Percentiles rank a stretch among this genome's conserved stretches.
Evolutionary conservation across 192 early-diverging fungal species (phyloP).

Genomic region (Umbelopsis sp.): DNA sequence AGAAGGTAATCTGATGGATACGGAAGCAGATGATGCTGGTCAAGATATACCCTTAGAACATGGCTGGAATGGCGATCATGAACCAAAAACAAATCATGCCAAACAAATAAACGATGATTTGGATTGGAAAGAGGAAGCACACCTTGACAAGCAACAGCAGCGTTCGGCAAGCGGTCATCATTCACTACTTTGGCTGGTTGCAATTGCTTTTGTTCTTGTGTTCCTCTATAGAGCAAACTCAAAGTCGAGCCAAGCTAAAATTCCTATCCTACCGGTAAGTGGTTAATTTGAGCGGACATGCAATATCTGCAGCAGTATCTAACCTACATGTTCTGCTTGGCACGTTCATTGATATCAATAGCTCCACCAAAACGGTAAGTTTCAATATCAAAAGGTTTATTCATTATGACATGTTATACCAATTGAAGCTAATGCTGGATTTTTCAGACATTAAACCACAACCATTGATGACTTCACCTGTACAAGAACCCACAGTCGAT

Average conservation of each 20-base stretch:
- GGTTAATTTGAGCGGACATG: not conserved
- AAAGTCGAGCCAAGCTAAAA: not conserved
- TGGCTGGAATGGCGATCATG: not conserved
- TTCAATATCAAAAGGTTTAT: not conserved
- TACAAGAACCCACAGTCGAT: not conserved
- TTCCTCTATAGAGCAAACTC: not conserved
- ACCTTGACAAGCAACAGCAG: not conserved
- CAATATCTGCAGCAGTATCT: not conserved
- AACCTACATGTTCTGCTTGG: not conserved
- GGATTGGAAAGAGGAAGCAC: too few species aligned
- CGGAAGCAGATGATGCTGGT: not conserved
- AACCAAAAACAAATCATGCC: not conserved
- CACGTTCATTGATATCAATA: not conserved
- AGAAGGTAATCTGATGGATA: conserved; percentile 1
- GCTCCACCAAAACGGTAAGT: conserved; percentile 19
- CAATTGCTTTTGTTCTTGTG: not conserved
- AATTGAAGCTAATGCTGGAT: not conserved
- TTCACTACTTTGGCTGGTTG: not conserved
- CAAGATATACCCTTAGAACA: not conserved
- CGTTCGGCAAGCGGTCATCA: not conserved
- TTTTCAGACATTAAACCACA: conserved; percentile 6
- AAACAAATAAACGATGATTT: too few species aligned
- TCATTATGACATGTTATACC: not conserved
- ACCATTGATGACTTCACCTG: not conserved
- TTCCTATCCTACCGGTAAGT: conserved; percentile 1